Percentiles rank a stretch among this genome's conserved stretches.
Conservation (phyloP, 345 rosid genomes). For the Dovyalis caffra region DNA sequence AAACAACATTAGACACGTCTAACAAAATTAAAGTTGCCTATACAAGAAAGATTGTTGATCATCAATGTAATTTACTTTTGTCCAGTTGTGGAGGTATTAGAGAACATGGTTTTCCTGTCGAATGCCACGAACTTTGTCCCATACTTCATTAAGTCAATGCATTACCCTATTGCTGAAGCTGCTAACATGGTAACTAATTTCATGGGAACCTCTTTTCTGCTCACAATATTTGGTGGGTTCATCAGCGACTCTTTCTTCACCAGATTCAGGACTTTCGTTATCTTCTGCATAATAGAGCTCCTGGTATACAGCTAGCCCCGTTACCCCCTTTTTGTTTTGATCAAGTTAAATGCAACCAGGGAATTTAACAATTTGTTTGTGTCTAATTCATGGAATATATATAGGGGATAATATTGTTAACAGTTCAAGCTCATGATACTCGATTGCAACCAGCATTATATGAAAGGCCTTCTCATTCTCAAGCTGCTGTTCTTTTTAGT, state of each 20-base stretch:
- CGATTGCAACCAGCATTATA: constrained; percentile 36
- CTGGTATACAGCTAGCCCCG: constrained; percentile 34
- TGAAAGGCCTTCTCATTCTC: constrained; percentile 27
- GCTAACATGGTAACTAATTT: constrained; percentile 67
- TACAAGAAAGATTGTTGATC: not conserved
- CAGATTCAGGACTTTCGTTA: constrained; percentile 41
- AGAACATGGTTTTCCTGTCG: constrained; percentile 62
- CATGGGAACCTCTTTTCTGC: constrained; percentile 63
- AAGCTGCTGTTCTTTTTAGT: constrained; percentile 39
- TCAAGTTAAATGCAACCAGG: too few relatives aligned
- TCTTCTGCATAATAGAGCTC: constrained; percentile 42
- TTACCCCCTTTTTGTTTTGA: not conserved
- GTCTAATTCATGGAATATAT: not conserved
- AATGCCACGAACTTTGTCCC: constrained; percentile 48
- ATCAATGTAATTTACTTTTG: not conserved
- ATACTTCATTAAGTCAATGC: constrained; percentile 48
- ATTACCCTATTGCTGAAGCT: constrained; percentile 47
- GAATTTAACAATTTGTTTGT: too few relatives aligned
- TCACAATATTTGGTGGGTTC: constrained; percentile 60
- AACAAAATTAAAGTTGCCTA: not conserved
- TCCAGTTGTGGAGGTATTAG: constrained; percentile 57
- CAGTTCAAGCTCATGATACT: constrained; percentile 46
- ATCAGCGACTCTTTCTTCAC: constrained; percentile 55
- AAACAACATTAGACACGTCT: not conserved
- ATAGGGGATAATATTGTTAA: constrained; percentile 52